These are phyloP conservation scores for Rhizopus microsporus DNA, from an alignment of 371 early-diverging fungal species.

Conservation along the genomic window DNA sequence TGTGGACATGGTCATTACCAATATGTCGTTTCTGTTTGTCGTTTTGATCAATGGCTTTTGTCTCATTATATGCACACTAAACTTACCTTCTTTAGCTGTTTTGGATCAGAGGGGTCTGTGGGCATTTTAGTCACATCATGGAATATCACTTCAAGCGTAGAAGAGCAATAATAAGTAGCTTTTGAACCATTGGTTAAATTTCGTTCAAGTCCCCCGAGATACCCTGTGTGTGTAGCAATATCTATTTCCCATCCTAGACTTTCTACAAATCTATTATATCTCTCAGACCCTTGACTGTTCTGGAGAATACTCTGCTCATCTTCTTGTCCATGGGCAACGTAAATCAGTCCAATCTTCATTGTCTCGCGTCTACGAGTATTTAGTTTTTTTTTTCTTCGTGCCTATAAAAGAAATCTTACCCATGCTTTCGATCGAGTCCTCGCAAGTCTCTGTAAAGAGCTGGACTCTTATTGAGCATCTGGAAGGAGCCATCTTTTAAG, in stretches of 20 bases:
- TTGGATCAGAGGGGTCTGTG: slow-evolving; percentile 73
- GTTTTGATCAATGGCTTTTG: neutral
- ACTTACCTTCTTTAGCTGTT: slow-evolving; percentile 84
- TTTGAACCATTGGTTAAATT: slow-evolving; percentile 76
- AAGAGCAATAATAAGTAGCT: slow-evolving; percentile 83
- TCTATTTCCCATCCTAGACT: slow-evolving; percentile 88
- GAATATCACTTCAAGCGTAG: slow-evolving; percentile 85
- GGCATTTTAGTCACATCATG: slow-evolving; percentile 95
- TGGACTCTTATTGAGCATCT: slow-evolving; percentile 67
- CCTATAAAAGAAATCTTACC: slow-evolving; percentile 45
- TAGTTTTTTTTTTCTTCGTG: neutral
- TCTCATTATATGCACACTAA: slow-evolving; percentile 1
- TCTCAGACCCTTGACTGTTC: slow-evolving; percentile 67
- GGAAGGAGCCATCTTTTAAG: slow-evolving; percentile 71
- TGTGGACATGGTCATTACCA: slow-evolving; percentile 97
- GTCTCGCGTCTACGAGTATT: slow-evolving; percentile 69
- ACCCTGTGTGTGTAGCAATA: slow-evolving; percentile 82
- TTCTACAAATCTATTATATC: slow-evolving; percentile 80
- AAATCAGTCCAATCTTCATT: slow-evolving; percentile 88
- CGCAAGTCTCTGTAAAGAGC: slow-evolving; percentile 73
- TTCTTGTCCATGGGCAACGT: slow-evolving; percentile 92
- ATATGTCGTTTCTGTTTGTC: slow-evolving; percentile 89
- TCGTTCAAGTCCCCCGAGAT: slow-evolving; percentile 84
- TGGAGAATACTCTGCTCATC: slow-evolving; percentile 82
- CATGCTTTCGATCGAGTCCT: slow-evolving; percentile 76